Base-by-base conservation (phyloP, 257 asterid species). In the Verbascum thapsus region DNA sequence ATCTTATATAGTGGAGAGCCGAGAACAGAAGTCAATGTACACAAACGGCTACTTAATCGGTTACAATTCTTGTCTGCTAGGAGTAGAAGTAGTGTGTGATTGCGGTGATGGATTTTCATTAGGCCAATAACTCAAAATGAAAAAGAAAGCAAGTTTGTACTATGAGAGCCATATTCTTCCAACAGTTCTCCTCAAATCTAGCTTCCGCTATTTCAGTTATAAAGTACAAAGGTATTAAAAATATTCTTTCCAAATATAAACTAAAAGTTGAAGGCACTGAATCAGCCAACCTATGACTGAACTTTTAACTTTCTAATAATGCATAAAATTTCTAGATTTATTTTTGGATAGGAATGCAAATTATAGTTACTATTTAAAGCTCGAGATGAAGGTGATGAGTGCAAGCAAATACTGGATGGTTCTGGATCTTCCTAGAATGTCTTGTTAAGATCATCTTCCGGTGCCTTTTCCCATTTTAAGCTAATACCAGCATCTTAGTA, bases 191-290 rank as follows among this genome's bases (percentile, higher is more conserved):
- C 32, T 44, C 55, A 30, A 44, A 13, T 35, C 48, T 39, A 48
- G 49, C 19, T n/a, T 47, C 9, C 20, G 47, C 23, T 47, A 34
- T 7, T 61, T 44, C 32, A 62, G 43, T 43, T 35, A 61, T 42
- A 17, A 54, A 60, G 17, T 52, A 60, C 12, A 10, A 9, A 53
- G 34, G 52, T 15, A 4, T 16, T 39, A 61, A 4, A 7, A 68
- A 60, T 61, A 60, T 26, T 26, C 3, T 26, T 26, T 26, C 2
- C 32, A 26, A 1, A 26, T 26, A 26, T 26, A 26, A 26, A 26
- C 32, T 5, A 26, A 26, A 43, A 38, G 6, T 48, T 20, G 12
- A 41, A 8, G 63, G 11, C 32, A 60, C n/a, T 20, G 30, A 53
- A 58, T 45, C 13, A 53, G 19, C 47, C 32, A 20, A 53, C 3